Evolutionary conservation across 129 eudicot species (phyloP).

Genomic region (Mikania micrantha): DNA sequence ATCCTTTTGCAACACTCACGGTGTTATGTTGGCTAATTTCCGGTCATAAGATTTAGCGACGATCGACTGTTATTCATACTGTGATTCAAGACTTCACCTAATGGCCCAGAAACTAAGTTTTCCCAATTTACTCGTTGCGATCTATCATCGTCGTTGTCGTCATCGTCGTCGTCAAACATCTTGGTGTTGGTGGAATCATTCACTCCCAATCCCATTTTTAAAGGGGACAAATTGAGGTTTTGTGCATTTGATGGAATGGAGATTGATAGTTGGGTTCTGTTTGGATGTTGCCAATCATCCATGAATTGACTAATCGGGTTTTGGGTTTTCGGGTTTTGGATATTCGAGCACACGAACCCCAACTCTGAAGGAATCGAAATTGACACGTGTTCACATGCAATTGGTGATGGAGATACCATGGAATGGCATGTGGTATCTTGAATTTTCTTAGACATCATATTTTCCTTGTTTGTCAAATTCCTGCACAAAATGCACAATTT

Average conservation of each 20-base stretch:
- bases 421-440: constrained; percentile 24
- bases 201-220: constrained; percentile 62
- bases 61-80: constrained; percentile 35
- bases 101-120: constrained; percentile 79
- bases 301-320: constrained; percentile 70
- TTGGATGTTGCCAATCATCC: constrained; percentile 63
- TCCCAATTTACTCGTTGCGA: constrained; percentile 37
- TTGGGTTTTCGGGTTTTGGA: constrained; percentile 32
- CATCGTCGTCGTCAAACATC: no score
- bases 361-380: constrained; percentile 30
- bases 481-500: constrained; percentile 32
- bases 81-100: constrained; percentile 66
- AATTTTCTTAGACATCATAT: constrained; percentile 16
- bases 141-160: no score
- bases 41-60: constrained; percentile 48
- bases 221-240: constrained; percentile 39
- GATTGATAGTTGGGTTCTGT: constrained; percentile 43
- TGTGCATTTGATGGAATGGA: constrained; percentile 51
- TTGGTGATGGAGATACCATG: constrained; percentile 27
- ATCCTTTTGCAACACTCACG: constrained; percentile 68
- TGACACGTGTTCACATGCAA: constrained; percentile 21
- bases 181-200: constrained; percentile 15
- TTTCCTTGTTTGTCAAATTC: constrained; percentile 36
- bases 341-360: constrained; percentile 55
- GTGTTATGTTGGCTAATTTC: constrained; percentile 48